A percentile compares a stretch with the other conserved stretches of the same genome.
phyloP scores from a whole-genome alignment of 1,139 yeast genomes.

The Suhomyces bokatorum region DNA sequence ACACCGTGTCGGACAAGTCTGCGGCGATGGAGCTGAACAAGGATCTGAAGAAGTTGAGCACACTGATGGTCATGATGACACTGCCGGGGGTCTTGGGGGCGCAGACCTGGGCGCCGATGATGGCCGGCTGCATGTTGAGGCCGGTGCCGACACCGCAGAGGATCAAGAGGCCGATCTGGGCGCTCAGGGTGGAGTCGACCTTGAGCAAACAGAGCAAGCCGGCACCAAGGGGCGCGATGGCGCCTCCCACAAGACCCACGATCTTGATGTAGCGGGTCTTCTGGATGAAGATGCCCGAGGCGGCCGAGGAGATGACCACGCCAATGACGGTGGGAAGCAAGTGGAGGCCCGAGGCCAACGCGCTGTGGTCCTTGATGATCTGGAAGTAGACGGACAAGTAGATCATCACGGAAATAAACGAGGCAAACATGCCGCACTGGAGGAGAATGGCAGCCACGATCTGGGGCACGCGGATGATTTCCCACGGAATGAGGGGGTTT shows the following conservation, averaged over 20 bases:
- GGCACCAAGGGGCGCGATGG: constrained; percentile 33
- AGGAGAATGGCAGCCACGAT: constrained; percentile 16
- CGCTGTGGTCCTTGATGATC: constrained; percentile 31
- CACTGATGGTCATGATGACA: constrained; percentile 38
- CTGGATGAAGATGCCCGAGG: constrained; percentile 31
- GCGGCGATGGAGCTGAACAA: constrained; percentile 35
- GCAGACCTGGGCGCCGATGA: constrained; percentile 32
- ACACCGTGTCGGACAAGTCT: constrained; percentile 36
- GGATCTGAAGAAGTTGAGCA: constrained; percentile 32
- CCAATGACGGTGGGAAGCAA: constrained; percentile 40
- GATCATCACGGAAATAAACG: constrained; percentile 13
- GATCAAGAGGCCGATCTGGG: constrained; percentile 39
- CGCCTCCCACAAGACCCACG: constrained; percentile 27
- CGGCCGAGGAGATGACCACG: constrained; percentile 32
- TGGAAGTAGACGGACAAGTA: constrained; percentile 37
- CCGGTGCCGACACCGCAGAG: constrained; percentile 35
- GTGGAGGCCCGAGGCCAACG: constrained; percentile 42
- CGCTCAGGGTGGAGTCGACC: constrained; percentile 28
- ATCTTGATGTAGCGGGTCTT: constrained; percentile 36
- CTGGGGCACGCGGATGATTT: constrained; percentile 33
- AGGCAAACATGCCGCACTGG: constrained; percentile 19
- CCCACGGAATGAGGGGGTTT: constrained; percentile 47
- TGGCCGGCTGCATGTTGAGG: constrained; percentile 29
- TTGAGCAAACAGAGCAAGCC: constrained; percentile 35
- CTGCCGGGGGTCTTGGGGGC: constrained; percentile 43